These are phyloP conservation scores for Cercospora nicotianae DNA, from an alignment of 2,329 filamentous ascomycete species.

Conservation along the genomic window DNA sequence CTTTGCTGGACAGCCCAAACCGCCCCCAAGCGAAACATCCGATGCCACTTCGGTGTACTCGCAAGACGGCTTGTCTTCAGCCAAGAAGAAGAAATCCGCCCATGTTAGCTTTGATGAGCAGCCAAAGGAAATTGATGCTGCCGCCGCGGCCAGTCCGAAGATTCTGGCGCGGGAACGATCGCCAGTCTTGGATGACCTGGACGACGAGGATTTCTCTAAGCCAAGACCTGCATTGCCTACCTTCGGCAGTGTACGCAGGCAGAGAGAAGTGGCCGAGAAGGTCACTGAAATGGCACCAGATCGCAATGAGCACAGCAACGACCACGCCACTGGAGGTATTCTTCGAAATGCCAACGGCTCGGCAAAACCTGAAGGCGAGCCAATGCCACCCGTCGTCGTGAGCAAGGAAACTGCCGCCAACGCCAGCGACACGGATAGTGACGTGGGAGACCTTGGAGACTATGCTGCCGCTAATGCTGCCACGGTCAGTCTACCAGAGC, in stretches of 20 bases:
- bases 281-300: constrained; percentile 49
- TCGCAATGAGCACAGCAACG: constrained; percentile 56
- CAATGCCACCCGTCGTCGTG: constrained; percentile 69
- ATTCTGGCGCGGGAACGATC: constrained; percentile 28
- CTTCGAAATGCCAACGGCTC: constrained; percentile 53
- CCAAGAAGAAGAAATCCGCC: constrained; percentile 62
- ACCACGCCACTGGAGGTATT: constrained; percentile 59
- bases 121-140: constrained; percentile 39
- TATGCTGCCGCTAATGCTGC: constrained; percentile 10
- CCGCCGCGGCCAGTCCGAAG: constrained; percentile 47
- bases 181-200: constrained; percentile 42
- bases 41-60: constrained; percentile 53
- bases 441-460: constrained; percentile 10
- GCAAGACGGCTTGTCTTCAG: constrained; percentile 37
- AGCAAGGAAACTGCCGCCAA: constrained; percentile 67
- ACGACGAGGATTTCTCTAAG: constrained; percentile 68
- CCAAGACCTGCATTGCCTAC: constrained; percentile 72
- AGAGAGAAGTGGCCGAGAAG: constrained; percentile 51
- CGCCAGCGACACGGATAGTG: constrained; percentile 45
- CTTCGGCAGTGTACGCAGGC: constrained; percentile 67
- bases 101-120: constrained; percentile 77
- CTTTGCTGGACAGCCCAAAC: constrained; percentile 49
- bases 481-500: constrained; percentile 16
- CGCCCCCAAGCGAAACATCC: constrained; percentile 56
- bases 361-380: constrained; percentile 54